Evolutionary conservation across 2,329 filamentous ascomycete species (phyloP).

Genomic region (Ceratocystis ficicola): DNA sequence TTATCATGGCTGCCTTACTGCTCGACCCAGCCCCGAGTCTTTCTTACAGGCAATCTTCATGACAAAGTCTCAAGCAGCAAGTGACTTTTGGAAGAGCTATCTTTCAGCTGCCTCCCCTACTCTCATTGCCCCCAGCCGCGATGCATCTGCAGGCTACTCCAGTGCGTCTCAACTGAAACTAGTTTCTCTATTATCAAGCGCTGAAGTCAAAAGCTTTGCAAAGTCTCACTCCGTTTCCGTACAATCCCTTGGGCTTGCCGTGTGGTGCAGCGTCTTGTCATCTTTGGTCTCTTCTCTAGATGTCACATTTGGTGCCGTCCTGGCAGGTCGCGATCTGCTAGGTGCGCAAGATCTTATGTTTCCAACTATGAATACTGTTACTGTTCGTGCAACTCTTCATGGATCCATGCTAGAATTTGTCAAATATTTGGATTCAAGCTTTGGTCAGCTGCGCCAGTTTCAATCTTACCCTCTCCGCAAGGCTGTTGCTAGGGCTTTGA

Average conservation of each 20-base stretch:
- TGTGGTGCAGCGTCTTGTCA: conserved; percentile 62
- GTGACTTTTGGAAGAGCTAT: conserved; percentile 58
- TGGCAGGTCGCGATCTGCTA: conserved; percentile 72
- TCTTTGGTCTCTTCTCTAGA: conserved; percentile 53
- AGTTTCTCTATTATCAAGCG: conserved; percentile 30
- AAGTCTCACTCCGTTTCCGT: conserved; percentile 9
- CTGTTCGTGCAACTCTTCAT: conserved; percentile 60
- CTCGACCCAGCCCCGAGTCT: conserved; percentile 35
- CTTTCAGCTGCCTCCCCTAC: conserved; percentile 31
- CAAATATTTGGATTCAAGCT: conserved; percentile 58
- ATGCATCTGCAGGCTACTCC: not conserved
- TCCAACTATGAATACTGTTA: conserved; percentile 85
- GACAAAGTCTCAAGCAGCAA: not conserved
- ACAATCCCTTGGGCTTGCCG: conserved; percentile 32
- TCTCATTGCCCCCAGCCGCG: not conserved
- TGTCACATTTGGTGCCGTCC: conserved; percentile 67
- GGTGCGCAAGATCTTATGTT: conserved; percentile 59
- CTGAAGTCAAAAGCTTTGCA: conserved; percentile 29
- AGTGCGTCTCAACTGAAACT: not conserved
- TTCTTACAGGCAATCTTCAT: conserved; percentile 22
- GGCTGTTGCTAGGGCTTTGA: conserved; percentile 39
- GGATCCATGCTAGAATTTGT: conserved; percentile 54
- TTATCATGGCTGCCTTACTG: conserved; percentile 37
- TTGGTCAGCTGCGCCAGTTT: conserved; percentile 52
- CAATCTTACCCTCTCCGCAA: conserved; percentile 69